These are phyloP conservation scores for Podospora pseudoanserina DNA, from an alignment of 495 filamentous ascomycete species.

Conservation along the genomic window DNA sequence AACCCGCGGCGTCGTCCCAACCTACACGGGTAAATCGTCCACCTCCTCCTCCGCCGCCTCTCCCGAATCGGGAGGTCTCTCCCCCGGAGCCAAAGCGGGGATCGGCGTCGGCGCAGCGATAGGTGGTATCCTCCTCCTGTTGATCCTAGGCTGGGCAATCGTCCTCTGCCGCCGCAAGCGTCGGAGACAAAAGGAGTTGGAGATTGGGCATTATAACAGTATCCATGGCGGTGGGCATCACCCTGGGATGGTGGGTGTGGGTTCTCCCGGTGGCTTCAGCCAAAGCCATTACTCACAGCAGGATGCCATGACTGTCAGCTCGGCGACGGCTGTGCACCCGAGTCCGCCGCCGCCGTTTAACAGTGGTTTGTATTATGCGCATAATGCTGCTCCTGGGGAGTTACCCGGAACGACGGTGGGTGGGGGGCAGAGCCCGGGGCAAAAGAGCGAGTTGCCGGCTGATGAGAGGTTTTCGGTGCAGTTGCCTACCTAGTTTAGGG, in stretches of 20 bases:
- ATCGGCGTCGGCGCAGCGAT: slow-evolving; percentile 22
- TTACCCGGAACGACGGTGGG: slow-evolving; percentile 1
- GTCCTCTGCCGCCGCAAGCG: slow-evolving; percentile 8
- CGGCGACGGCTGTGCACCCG: background rate
- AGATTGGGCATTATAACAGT: background rate
- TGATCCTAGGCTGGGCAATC: slow-evolving; percentile 8
- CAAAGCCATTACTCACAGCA: background rate
- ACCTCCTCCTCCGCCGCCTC: background rate
- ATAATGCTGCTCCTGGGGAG: background rate
- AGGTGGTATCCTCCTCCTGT: slow-evolving; percentile 17
- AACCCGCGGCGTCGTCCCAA: slow-evolving; percentile 11
- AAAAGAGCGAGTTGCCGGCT: slow-evolving; percentile 21
- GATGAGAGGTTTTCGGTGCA: slow-evolving; percentile 13
- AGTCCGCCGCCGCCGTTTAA: background rate
- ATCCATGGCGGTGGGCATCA: background rate
- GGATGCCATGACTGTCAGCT: background rate
- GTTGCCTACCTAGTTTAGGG: background rate
- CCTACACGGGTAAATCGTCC: background rate
- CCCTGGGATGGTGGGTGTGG: background rate
- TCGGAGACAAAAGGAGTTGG: background rate
- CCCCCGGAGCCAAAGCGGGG: slow-evolving; percentile 20
- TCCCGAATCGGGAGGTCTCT: background rate
- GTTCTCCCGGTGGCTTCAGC: background rate
- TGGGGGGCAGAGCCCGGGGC: slow-evolving; percentile 14
- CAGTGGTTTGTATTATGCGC: background rate